phyloP scores from a whole-genome alignment of 2,329 filamentous ascomycete species.

The Colletotrichum sp. region DNA sequence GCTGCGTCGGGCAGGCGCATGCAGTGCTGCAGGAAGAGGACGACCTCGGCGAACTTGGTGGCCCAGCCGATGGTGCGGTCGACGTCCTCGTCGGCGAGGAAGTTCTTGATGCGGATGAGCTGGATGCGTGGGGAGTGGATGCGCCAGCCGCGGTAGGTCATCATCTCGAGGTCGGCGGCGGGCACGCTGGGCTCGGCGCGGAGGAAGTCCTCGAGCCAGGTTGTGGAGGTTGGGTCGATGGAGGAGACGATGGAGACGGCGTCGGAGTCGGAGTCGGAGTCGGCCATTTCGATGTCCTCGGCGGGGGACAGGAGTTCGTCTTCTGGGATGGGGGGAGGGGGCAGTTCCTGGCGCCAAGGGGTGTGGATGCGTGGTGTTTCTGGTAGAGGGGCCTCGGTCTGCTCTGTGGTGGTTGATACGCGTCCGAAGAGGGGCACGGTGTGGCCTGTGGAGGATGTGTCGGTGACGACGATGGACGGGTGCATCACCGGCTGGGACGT shows the following conservation, averaged over 20 bases:
- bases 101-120: slow-evolving; percentile 41
- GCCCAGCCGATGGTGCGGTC: slow-evolving; percentile 47
- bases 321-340: background rate
- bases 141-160: slow-evolving; percentile 38
- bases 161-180: slow-evolving; percentile 12
- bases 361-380: background rate
- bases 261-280: background rate
- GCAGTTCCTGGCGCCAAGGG: background rate
- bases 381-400: background rate
- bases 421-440: background rate
- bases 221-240: background rate
- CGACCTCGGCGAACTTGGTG: slow-evolving; percentile 38
- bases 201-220: slow-evolving; percentile 21
- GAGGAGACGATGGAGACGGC: background rate
- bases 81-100: slow-evolving; percentile 54
- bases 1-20: slow-evolving; percentile 28
- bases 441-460: background rate
- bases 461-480: background rate
- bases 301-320: background rate
- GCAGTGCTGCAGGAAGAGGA: slow-evolving; percentile 41
- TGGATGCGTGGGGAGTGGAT: slow-evolving; percentile 37
- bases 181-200: background rate
- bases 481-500: background rate
- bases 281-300: slow-evolving; percentile 1
- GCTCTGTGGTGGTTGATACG: background rate